Percentiles rank a stretch among this genome's conserved stretches.
Evolutionary conservation across 257 asterid species (phyloP).

Genomic region (Nicotiana attenuata): DNA sequence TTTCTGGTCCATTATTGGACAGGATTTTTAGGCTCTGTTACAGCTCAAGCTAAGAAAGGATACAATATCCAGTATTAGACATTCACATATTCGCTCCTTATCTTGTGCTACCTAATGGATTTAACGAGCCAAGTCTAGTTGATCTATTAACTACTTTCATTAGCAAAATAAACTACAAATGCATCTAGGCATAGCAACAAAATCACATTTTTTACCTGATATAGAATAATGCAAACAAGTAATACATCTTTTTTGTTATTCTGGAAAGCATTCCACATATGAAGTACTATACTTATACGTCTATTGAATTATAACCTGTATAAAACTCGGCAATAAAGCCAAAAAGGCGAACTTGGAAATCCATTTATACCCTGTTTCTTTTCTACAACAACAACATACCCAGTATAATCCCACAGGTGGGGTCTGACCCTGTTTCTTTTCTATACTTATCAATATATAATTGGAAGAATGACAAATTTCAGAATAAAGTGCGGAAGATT

Average conservation of each 20-base stretch:
- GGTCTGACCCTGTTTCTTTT: not conserved
- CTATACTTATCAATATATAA: not conserved
- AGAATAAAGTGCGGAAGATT: slow-evolving; percentile 2
- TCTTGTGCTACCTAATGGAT: not conserved
- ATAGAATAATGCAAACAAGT: not conserved
- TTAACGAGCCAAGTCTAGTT: not conserved
- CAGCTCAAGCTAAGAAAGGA: not conserved
- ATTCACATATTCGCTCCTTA: not conserved
- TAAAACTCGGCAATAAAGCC: not conserved
- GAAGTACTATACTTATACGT: not conserved
- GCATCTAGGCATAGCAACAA: not conserved
- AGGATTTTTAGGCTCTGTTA: not conserved
- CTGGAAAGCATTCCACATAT: not conserved
- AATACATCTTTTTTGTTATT: not conserved
- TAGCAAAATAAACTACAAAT: not conserved
- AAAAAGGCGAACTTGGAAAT: not conserved
- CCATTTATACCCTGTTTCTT: not conserved
- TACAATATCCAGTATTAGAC: not conserved
- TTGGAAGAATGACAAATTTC: not conserved
- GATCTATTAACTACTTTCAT: not conserved
- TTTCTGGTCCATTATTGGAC: not conserved
- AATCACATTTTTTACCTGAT: not conserved
- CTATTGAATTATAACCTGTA: not conserved
- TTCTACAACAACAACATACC: too few relatives aligned
- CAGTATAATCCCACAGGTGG: too few relatives aligned